These are phyloP conservation scores for Xylaria sp. DNA, from an alignment of 2,329 filamentous ascomycete genomes.

Conservation along the genomic window DNA sequence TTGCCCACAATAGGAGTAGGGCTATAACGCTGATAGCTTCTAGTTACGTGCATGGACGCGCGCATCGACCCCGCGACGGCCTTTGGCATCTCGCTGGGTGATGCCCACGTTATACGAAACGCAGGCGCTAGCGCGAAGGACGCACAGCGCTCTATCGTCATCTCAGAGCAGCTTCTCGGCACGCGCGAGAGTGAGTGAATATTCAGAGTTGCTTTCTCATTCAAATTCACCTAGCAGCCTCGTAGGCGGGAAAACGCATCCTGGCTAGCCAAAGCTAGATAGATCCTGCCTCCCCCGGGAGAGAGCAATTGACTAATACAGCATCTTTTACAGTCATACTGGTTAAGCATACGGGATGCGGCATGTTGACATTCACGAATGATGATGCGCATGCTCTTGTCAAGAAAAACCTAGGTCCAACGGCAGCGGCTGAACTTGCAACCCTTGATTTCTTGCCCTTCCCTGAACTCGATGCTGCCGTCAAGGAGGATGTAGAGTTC, in stretches of 20 bases:
- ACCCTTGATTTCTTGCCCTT: conserved; percentile 74
- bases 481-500: conserved; percentile 73
- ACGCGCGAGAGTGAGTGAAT: conserved; percentile 68
- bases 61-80: conserved; percentile 74
- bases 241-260: background rate
- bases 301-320: conserved; percentile 4
- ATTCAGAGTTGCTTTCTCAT: background rate
- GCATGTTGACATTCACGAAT: conserved; percentile 77
- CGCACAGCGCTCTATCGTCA: conserved; percentile 77
- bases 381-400: conserved; percentile 66
- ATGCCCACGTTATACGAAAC: conserved; percentile 83
- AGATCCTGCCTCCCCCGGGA: background rate
- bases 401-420: conserved; percentile 66
- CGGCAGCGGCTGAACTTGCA: conserved; percentile 59
- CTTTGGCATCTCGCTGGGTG: conserved; percentile 77
- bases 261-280: too few species aligned
- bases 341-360: conserved; percentile 79
- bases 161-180: conserved; percentile 82
- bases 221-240: background rate
- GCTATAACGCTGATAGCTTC: conserved; percentile 14
- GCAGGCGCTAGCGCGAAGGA: conserved; percentile 75
- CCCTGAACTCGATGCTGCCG: conserved; percentile 69
- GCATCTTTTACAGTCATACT: conserved; percentile 61
- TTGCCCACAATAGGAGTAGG: background rate
- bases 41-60: conserved; percentile 86